Percentiles rank a stretch among this genome's conserved stretches.
phyloP scores from a whole-genome alignment of 2,329 filamentous ascomycete species.

The Apiospora kogelbergensis region DNA sequence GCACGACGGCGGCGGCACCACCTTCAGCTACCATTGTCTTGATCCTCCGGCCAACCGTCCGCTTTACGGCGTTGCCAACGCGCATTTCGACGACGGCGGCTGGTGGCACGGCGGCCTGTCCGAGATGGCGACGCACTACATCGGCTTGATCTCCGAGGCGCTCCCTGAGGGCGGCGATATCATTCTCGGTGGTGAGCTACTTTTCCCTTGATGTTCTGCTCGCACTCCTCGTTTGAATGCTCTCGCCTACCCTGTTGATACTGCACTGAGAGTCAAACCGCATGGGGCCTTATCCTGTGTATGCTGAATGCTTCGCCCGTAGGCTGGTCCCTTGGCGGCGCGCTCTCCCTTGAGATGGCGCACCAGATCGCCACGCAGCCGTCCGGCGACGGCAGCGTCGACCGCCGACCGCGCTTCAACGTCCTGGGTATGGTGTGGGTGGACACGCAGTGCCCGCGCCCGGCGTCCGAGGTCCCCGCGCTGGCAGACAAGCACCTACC shows the following conservation, averaged over 20 bases:
- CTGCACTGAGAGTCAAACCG: background rate
- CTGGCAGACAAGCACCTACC: constrained; percentile 17
- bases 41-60: constrained; percentile 43
- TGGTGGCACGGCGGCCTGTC: constrained; percentile 51
- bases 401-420: constrained; percentile 27
- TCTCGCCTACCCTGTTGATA: background rate
- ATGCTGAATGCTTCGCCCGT: background rate
- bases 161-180: constrained; percentile 39
- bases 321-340: constrained; percentile 56
- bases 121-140: constrained; percentile 55
- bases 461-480: constrained; percentile 17
- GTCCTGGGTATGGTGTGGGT: constrained; percentile 53
- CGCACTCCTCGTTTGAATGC: background rate
- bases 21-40: constrained; percentile 57
- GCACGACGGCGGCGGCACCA: constrained; percentile 62
- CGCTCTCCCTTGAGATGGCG: constrained; percentile 52
- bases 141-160: constrained; percentile 41
- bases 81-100: constrained; percentile 46
- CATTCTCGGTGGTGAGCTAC: constrained; percentile 44
- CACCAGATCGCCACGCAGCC: constrained; percentile 39
- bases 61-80: constrained; percentile 56
- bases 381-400: constrained; percentile 8
- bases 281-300: background rate
- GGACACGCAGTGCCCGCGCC: constrained; percentile 45
- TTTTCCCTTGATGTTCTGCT: background rate